phyloP scores from a whole-genome alignment of 495 filamentous ascomycete genomes.

The Podospora anserina region DNA sequence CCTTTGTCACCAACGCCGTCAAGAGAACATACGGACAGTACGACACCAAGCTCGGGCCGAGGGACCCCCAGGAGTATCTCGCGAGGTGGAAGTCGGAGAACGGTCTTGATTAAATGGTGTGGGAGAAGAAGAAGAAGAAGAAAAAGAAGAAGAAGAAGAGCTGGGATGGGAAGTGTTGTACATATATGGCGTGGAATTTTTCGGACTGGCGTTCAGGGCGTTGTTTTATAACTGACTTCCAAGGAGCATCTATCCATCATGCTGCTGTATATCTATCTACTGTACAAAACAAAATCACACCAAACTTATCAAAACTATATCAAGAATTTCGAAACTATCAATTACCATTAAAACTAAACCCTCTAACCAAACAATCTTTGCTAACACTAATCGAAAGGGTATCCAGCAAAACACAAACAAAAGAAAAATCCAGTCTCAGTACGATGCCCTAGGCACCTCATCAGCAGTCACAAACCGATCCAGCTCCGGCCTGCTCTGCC shows the following conservation, averaged over 20 bases:
- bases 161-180: neutral
- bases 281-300: slow-evolving; percentile 4
- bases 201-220: neutral
- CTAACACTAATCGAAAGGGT: slow-evolving; percentile 2
- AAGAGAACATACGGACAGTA: slow-evolving; percentile 47
- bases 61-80: slow-evolving; percentile 59
- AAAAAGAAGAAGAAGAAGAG: neutral
- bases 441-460: slow-evolving; percentile 24
- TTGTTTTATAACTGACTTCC: neutral
- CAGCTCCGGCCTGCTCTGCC: slow-evolving; percentile 31
- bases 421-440: slow-evolving; percentile 9
- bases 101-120: slow-evolving; percentile 52
- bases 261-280: slow-evolving; percentile 6
- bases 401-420: neutral
- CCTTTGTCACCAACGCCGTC: slow-evolving; percentile 74
- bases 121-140: no score
- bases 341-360: slow-evolving; percentile 1
- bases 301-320: neutral
- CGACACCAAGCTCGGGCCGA: slow-evolving; percentile 45
- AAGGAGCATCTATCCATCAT: neutral
- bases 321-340: neutral
- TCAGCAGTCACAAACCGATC: slow-evolving; percentile 46
- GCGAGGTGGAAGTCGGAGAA: slow-evolving; percentile 68
- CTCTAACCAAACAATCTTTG: neutral
- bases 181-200: neutral